A percentile compares a stretch with the other conserved stretches of the same genome.
These are phyloP conservation scores for Colletotrichum sp. DNA, from an alignment of 2,329 filamentous ascomycete genomes.

Conservation along the genomic window DNA sequence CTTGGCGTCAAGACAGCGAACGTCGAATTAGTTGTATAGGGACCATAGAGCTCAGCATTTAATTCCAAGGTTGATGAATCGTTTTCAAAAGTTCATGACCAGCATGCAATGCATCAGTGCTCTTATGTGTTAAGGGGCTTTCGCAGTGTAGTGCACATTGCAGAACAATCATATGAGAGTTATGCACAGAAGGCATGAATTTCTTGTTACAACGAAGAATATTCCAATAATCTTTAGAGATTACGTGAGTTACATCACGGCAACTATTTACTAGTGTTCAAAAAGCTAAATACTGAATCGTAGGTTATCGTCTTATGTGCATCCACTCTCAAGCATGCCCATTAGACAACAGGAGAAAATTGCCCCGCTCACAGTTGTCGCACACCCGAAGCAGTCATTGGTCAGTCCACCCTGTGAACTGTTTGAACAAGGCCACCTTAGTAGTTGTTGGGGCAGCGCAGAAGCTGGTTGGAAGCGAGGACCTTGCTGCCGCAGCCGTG, in stretches of 20 bases:
- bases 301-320: background rate
- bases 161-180: too few relatives aligned
- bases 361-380: background rate
- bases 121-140: too few relatives aligned
- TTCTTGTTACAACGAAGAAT: background rate
- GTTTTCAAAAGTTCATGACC: background rate
- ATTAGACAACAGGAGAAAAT: background rate
- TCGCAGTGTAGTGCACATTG: too few relatives aligned
- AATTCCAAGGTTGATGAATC: background rate
- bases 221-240: background rate
- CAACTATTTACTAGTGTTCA: background rate
- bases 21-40: accelerated
- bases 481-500: background rate
- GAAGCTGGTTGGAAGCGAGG: background rate
- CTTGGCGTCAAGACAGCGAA: background rate
- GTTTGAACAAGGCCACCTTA: background rate
- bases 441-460: background rate
- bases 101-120: too few relatives aligned
- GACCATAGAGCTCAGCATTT: background rate
- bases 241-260: background rate
- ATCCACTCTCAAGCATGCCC: background rate
- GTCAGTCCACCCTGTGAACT: background rate
- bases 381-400: background rate
- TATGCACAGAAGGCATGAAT: too few relatives aligned
- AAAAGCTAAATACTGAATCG: background rate